A percentile compares a stretch with the other conserved stretches of the same genome.
These are phyloP conservation scores for Nakazawaea holstii DNA, from an alignment of 805 yeast genomes.

Conservation along the genomic window DNA sequence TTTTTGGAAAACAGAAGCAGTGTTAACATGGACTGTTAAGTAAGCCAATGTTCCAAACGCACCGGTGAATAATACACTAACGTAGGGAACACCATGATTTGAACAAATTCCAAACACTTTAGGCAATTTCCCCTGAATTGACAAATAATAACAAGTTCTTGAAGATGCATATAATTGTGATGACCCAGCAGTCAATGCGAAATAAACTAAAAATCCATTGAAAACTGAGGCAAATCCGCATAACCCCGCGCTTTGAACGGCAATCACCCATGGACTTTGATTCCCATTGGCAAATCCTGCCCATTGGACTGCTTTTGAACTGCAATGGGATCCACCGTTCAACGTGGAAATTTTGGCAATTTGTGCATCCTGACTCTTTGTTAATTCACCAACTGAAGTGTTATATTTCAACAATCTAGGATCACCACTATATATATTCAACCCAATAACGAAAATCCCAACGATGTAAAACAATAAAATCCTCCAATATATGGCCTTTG, in stretches of 20 bases:
- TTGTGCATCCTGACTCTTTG: constrained; percentile 10
- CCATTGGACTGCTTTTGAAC: constrained; percentile 21
- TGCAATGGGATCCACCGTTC: constrained; percentile 24
- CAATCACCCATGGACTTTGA: constrained; percentile 55
- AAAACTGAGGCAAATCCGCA: constrained; percentile 46
- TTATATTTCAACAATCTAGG: constrained; percentile 61
- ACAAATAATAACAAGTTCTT: constrained; percentile 49
- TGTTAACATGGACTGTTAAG: constrained; percentile 50
- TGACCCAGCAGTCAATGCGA: constrained; percentile 53
- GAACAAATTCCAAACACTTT: constrained; percentile 54
- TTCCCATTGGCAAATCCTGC: constrained; percentile 37
- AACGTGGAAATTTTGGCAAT: constrained; percentile 14
- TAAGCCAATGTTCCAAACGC: constrained; percentile 56
- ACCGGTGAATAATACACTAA: constrained; percentile 62
- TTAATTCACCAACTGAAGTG: constrained; percentile 22
- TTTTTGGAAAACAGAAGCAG: constrained; percentile 62
- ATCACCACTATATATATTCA: constrained; percentile 75
- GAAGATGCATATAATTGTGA: constrained; percentile 56
- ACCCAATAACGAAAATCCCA: constrained; percentile 63
- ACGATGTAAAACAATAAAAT: constrained; percentile 60
- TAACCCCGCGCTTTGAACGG: constrained; percentile 46
- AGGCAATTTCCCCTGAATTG: constrained; percentile 59
- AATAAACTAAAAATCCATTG: constrained; percentile 48
- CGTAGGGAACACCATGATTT: constrained; percentile 65
- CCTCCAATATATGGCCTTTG: constrained; percentile 69